These are phyloP conservation scores for Solanum etuberosum DNA, from an alignment of 257 asterid genomes.

Conservation along the genomic window DNA sequence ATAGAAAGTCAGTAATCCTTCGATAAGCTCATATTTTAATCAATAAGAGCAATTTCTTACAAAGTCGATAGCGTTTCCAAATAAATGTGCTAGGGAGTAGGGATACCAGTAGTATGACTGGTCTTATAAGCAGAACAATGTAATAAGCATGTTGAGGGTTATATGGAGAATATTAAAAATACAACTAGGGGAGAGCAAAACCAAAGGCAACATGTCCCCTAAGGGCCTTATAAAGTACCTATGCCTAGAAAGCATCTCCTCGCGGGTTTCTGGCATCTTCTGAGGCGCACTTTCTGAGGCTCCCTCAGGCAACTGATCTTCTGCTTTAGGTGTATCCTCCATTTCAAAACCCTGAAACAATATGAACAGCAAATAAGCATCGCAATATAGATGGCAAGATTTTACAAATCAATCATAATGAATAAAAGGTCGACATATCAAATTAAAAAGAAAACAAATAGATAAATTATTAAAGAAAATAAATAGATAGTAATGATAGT, in stretches of 20 bases:
- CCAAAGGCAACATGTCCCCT: neutral
- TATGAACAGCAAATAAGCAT: neutral
- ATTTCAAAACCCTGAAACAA: conserved; percentile 21
- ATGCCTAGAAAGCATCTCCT: conserved; percentile 66
- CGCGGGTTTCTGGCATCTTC: conserved; percentile 35
- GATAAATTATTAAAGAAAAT: neutral
- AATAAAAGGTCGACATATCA: neutral
- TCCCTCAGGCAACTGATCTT: conserved; percentile 22
- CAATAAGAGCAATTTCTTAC: neutral
- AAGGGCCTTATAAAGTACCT: conserved; percentile 11
- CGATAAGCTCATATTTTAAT: neutral
- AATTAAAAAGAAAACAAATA: neutral
- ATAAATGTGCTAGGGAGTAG: neutral
- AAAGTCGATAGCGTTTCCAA: neutral
- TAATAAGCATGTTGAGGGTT: neutral
- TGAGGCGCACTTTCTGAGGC: conserved; percentile 20
- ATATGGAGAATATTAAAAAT: neutral
- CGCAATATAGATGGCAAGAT: neutral
- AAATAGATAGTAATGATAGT: neutral
- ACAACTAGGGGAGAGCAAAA: neutral
- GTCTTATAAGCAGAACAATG: neutral
- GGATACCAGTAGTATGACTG: neutral
- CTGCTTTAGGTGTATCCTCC: conserved; percentile 37
- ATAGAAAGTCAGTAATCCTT: neutral
- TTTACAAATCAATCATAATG: neutral